Evolutionary conservation across 1,284 basidiomycete genomes (phyloP).

Genomic region (Schizophyllum commune): DNA sequence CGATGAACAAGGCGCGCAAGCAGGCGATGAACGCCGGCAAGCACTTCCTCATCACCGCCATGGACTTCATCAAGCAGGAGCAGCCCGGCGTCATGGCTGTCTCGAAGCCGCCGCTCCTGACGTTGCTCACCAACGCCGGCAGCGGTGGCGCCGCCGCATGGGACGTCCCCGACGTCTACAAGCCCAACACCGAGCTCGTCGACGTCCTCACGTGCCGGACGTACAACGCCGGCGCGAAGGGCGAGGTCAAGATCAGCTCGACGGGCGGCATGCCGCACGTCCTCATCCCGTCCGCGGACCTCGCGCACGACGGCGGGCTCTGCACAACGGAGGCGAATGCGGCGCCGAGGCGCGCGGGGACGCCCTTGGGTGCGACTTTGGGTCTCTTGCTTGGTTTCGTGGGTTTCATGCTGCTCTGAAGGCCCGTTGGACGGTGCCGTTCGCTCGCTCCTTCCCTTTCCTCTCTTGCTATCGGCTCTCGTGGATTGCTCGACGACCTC

Average conservation of each 20-base stretch:
- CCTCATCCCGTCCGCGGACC: constrained; percentile 4
- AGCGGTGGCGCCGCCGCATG: constrained; percentile 28
- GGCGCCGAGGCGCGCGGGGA: neutral
- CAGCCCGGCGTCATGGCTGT: constrained; percentile 44
- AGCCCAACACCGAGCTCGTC: constrained; percentile 42
- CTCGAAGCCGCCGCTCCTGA: constrained; percentile 58
- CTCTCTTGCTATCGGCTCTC: neutral
- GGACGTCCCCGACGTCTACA: constrained; percentile 39
- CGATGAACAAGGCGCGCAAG: constrained; percentile 57
- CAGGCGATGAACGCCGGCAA: constrained; percentile 37
- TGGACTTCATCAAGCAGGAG: constrained; percentile 30
- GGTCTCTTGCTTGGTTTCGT: neutral
- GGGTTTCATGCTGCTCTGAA: neutral
- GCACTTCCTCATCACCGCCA: constrained; percentile 40
- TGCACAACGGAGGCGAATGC: neutral
- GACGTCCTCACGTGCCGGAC: constrained; percentile 52
- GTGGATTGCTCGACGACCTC: neutral
- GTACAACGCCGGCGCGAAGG: neutral
- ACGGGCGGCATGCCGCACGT: constrained; percentile 12
- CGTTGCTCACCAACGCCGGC: constrained; percentile 64
- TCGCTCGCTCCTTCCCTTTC: too few species aligned
- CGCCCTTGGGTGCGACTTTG: neutral
- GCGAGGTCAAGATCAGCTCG: constrained; percentile 9
- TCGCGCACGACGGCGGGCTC: neutral
- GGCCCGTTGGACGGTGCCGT: neutral